Evolutionary conservation across 495 filamentous ascomycete species (phyloP), one percentile per base, ranked within the genome.

Genomic region (Daldinia grandis): DNA sequence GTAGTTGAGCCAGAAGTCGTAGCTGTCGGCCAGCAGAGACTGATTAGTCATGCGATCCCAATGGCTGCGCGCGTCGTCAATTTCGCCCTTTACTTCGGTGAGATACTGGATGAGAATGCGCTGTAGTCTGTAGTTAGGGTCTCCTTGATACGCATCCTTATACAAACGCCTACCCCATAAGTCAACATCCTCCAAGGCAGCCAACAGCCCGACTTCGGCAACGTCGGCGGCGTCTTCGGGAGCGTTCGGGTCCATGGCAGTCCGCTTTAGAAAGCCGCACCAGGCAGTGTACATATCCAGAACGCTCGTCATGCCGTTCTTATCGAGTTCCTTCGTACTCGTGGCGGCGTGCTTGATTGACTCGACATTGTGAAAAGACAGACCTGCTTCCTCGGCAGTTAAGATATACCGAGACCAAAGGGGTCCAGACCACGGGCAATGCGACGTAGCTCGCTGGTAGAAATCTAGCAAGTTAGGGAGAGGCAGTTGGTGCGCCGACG

Each of bases 301-400:
- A 3, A 97, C 88, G 67, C 94, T 91, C 49, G 92, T 88, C 86
- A 97, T 89, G 17, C 93, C 94, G 47, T 87, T 81, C 30, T 84
- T 78, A 69, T 88, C 86, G 9, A 97, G 86, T 21, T 94, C 83
- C 6, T 90, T 90, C 9, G 90, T 93, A 74, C 88, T 92, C 1
- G 94, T 98, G 3, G 95, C 95, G 51, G 87, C 90, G 76, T 98
- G 93, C 76, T 99, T 99, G 75, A 97, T 93, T 35, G 88, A 83
- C 68, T 94, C 91, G 44, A 98, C 92, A 28, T 89, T 90, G n/a
- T 88, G 78, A 71, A 94, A 97, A 2, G 88, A 82, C 71, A 88
- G 85, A 15, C 87, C 86, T 58, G 91, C 90, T 33, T 88, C 87
- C 80, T 98, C 95, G 10, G 92, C 89, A 19, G 87, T 90, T 54